Evolutionary conservation across 352 stramenopile species (phyloP).

Genomic region (Globisporangium emineosum): DNA sequence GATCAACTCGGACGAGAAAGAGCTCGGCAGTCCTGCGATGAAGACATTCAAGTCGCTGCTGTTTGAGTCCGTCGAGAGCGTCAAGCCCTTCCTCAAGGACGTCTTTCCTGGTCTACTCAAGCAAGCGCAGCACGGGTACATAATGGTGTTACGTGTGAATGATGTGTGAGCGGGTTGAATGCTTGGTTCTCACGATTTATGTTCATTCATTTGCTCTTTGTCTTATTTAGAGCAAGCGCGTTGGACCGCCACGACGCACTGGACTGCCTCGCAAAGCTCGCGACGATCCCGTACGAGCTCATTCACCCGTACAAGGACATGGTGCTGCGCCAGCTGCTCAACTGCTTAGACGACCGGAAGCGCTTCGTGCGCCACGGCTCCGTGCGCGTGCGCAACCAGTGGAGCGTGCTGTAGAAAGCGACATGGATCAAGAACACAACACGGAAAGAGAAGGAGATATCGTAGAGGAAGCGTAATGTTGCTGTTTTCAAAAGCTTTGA

Average conservation of each 20-base stretch:
- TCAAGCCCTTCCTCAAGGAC: constrained; percentile 83
- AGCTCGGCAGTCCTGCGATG: constrained; percentile 76
- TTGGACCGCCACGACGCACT: constrained; percentile 72
- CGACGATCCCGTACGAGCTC: constrained; percentile 82
- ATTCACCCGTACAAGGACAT: constrained; percentile 86
- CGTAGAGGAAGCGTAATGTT: background rate
- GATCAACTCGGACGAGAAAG: constrained; percentile 68
- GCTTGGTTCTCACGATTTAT: background rate
- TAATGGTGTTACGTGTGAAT: background rate
- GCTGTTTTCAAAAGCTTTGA: constrained; percentile 1
- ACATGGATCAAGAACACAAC: background rate
- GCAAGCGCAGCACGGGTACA: constrained; percentile 76
- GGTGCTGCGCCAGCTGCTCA: constrained; percentile 70
- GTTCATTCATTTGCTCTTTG: background rate
- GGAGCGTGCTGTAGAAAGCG: constrained; percentile 79
- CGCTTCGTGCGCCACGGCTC: constrained; percentile 84
- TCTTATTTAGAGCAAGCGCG: constrained; percentile 26
- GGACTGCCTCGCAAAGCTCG: constrained; percentile 75
- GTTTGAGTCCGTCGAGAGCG: constrained; percentile 71
- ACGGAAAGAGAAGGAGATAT: background rate
- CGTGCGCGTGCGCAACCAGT: constrained; percentile 89
- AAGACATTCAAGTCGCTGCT: constrained; percentile 75
- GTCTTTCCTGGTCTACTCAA: constrained; percentile 81
- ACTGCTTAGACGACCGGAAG: constrained; percentile 85
- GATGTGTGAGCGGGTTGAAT: background rate